Conservation (phyloP, 2,329 filamentous ascomycete genomes). For the Trichocomaceae sp. region DNA sequence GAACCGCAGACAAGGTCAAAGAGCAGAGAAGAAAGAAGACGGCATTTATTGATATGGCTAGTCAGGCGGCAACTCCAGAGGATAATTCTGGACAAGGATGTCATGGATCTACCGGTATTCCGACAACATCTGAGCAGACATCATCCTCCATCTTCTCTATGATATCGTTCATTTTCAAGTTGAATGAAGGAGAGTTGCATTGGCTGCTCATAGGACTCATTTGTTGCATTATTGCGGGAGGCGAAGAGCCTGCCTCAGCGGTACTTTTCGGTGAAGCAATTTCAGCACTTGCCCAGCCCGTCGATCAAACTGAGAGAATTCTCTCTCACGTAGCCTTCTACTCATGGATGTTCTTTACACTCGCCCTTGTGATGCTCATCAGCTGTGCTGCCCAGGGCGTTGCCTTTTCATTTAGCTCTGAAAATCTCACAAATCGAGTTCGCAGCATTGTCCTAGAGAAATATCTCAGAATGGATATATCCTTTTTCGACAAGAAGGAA, state of each 20-base stretch:
- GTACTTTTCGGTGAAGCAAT: slow-evolving; percentile 90
- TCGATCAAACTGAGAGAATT: slow-evolving; percentile 49
- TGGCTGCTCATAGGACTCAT: slow-evolving; percentile 66
- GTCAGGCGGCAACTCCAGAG: slow-evolving; percentile 20
- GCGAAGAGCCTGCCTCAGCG: slow-evolving; percentile 67
- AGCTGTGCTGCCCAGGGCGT: slow-evolving; percentile 63
- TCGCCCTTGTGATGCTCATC: slow-evolving; percentile 67
- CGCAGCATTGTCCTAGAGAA: slow-evolving; percentile 75
- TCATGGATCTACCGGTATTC: slow-evolving; percentile 54
- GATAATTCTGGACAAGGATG: slow-evolving; percentile 36
- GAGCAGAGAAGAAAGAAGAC: slow-evolving; percentile 16
- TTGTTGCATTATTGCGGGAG: slow-evolving; percentile 70
- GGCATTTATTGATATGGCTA: slow-evolving; percentile 13
- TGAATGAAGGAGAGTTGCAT: slow-evolving; percentile 68
- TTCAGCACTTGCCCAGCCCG: slow-evolving; percentile 57
- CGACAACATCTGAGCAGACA: slow-evolving; percentile 59
- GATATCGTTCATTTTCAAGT: slow-evolving; percentile 69
- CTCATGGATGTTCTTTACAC: slow-evolving; percentile 80
- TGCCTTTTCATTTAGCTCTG: slow-evolving; percentile 75
- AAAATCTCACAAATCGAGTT: slow-evolving; percentile 74
- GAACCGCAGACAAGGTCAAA: slow-evolving; percentile 4
- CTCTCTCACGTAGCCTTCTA: slow-evolving; percentile 72
- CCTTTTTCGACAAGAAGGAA: slow-evolving; percentile 83
- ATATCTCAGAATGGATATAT: slow-evolving; percentile 86
- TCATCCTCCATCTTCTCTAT: slow-evolving; percentile 68